Evolutionary conservation across 306 rosid species (phyloP).

Genomic region (Acacia crassicarpa): DNA sequence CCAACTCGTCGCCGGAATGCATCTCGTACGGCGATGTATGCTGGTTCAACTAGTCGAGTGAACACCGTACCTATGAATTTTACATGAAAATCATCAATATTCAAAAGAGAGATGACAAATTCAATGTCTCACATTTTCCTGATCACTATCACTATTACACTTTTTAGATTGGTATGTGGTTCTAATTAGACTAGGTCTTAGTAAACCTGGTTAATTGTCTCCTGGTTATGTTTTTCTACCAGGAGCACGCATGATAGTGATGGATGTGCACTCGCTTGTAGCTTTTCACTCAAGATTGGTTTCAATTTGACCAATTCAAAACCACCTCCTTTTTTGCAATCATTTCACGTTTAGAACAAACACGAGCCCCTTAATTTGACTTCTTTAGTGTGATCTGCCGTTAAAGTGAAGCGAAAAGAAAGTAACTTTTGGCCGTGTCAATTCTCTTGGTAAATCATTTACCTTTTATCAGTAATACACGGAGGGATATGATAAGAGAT

Average conservation of each 20-base stretch:
- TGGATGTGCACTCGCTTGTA: not conserved
- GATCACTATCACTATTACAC: not conserved
- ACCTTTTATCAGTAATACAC: not conserved
- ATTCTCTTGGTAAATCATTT: not conserved
- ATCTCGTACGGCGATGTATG: slow-evolving; percentile 60
- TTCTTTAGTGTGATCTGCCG: not conserved
- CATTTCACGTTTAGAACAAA: not conserved
- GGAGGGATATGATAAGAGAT: not conserved
- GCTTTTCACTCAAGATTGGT: slow-evolving; percentile 3
- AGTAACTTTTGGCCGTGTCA: not conserved
- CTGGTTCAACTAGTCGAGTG: slow-evolving; percentile 79
- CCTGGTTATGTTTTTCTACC: not conserved
- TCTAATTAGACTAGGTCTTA: not conserved
- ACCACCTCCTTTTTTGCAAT: not conserved
- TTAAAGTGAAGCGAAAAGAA: not conserved
- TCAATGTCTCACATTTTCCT: not conserved
- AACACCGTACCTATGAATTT: slow-evolving; percentile 71
- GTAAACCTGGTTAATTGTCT: not conserved
- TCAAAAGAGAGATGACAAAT: not conserved
- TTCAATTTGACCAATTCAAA: slow-evolving; percentile 16
- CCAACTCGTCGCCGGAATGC: slow-evolving; percentile 72
- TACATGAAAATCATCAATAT: not conserved
- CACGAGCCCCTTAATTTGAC: not conserved
- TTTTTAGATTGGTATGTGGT: not conserved
- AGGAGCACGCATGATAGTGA: slow-evolving; percentile 3